Percentiles rank a stretch among this genome's conserved stretches.
Evolutionary conservation across 1,284 basidiomycete genomes (phyloP).

Genomic region (Irpex sp.): DNA sequence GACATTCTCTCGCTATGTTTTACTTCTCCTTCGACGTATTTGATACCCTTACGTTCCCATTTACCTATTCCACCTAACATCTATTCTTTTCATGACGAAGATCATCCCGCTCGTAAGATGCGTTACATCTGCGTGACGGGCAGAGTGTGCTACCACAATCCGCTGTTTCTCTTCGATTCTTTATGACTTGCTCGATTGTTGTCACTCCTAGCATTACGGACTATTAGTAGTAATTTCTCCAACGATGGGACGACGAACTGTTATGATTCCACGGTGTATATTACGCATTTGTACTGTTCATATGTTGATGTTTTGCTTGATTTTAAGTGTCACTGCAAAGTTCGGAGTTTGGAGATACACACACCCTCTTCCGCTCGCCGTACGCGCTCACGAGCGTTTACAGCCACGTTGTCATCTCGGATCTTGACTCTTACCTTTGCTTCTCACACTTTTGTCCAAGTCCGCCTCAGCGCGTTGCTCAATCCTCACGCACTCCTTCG

Average conservation of each 20-base stretch:
- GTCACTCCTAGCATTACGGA: not conserved
- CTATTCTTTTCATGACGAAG: not conserved
- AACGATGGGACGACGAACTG: conserved; percentile 1
- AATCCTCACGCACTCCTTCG: no score
- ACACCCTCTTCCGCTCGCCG: not conserved
- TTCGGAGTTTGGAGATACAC: not conserved
- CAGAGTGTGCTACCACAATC: not conserved
- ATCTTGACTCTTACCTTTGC: no score
- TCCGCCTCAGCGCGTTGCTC: no score
- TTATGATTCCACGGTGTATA: conserved; percentile 1
- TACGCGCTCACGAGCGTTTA: not conserved
- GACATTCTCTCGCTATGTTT: not conserved
- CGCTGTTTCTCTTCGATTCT: not conserved
- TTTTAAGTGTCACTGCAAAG: not conserved
- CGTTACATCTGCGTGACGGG: not conserved
- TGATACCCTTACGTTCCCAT: not conserved
- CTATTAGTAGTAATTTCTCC: conserved; percentile 1
- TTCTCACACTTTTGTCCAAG: no score
- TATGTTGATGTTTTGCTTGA: not conserved
- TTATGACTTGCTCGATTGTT: not conserved
- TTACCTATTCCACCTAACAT: not conserved
- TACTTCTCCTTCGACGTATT: not conserved
- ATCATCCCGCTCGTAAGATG: not conserved
- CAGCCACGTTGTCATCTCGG: no score
- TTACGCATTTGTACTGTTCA: not conserved